A percentile compares a stretch with the other conserved stretches of the same genome.
Conservation (phyloP, 305 asterid genomes). For the Fraxinus ornus region DNA sequence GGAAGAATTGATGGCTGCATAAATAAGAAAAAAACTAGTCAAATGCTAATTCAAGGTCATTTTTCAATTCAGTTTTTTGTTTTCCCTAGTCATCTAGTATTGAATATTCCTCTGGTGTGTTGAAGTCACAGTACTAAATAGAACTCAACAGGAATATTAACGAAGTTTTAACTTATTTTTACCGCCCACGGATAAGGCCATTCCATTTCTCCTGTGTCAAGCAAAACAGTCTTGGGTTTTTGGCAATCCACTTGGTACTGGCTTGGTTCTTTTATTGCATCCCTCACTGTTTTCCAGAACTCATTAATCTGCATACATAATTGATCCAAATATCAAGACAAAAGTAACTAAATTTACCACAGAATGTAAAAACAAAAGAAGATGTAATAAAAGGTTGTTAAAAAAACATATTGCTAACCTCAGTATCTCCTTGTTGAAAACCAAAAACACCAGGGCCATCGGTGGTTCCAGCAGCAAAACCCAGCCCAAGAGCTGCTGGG, state of each 20-base stretch:
- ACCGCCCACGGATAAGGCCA: conserved; percentile 71
- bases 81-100: not conserved
- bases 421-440: conserved; percentile 54
- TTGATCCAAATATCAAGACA: not conserved
- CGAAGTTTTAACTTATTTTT: not conserved
- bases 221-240: conserved; percentile 52
- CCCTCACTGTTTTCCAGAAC: conserved; percentile 48
- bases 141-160: not conserved
- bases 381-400: not conserved
- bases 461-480: conserved; percentile 66
- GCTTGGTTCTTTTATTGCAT: conserved; percentile 45
- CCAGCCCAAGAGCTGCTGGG: conserved; percentile 64
- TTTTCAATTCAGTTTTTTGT: not conserved
- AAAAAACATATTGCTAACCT: conserved; percentile 27
- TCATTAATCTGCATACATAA: conserved; percentile 40
- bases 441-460: conserved; percentile 64
- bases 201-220: conserved; percentile 55
- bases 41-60: not conserved
- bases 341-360: not conserved
- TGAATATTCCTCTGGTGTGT: not conserved
- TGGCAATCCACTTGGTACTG: conserved; percentile 55
- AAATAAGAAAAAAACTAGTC: not conserved
- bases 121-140: not conserved
- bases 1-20: conserved; percentile 63
- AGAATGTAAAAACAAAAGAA: not conserved